Base-by-base conservation (phyloP, 805 yeast species). In the Teunomyces stri region DNA sequence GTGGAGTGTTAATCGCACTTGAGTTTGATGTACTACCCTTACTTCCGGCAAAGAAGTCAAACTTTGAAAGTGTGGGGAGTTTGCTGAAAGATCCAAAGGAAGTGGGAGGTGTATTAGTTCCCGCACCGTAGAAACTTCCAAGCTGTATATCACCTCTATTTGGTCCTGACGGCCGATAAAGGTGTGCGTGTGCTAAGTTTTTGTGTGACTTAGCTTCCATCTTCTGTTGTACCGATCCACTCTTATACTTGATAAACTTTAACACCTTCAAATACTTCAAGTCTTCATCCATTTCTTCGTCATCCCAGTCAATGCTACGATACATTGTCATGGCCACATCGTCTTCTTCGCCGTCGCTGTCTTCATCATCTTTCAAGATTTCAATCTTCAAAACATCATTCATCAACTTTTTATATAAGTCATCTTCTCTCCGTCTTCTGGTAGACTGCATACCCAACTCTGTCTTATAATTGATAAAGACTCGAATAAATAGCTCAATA, bases 271-370 rank as follows among this genome's bases (percentile, higher is more conserved):
- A 58, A 47, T 69, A 72, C 50, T 73, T 73, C 58, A 72, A 65
- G 51, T 72, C 77, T 52, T 73, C 78, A 51, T 72, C 76, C 75
- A 72, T 63, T 18, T 70, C 71, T 51, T 72, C 77, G 48, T 73
- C 76, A 49, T 73, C 78, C 78, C 78, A 72, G 53, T 72, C 78
- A 5, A 72, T 70, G n/a, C 60, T 68, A 15, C 52, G 53, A 12
- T 60, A 50, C 30, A 18, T 38, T 16, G 45, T 20, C 12, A 57
- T 59, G 13, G 58, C 61, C 13, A 59, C 68, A 7, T 61, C 68
- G 29, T 60, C 62, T 12, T 61, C 65, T 21, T 63, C 72, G n/a
- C 56, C 52, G 11, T 55, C 60, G 28, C 57, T 53, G 1, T 56
- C 56, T 16, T 60, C 55, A 22, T 57, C 65, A 25, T 66, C 69